These are phyloP conservation scores for Exophiala dermatitidis DNA, from an alignment of 2,329 filamentous ascomycete genomes.

Conservation along the genomic window DNA sequence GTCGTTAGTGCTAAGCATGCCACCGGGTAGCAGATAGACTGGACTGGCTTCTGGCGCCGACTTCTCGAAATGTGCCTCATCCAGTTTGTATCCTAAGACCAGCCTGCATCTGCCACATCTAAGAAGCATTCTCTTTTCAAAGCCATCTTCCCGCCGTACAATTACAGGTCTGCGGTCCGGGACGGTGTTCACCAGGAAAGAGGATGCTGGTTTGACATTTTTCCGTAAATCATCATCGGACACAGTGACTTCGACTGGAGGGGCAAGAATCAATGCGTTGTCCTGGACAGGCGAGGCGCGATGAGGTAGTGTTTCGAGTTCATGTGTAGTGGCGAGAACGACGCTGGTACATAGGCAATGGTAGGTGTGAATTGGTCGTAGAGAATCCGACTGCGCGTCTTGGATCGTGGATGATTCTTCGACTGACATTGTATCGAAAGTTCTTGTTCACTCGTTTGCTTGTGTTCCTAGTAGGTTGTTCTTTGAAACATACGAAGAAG, in stretches of 20 bases:
- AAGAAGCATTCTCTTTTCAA: slow-evolving; percentile 57
- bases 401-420: slow-evolving; percentile 8
- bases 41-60: slow-evolving; percentile 8
- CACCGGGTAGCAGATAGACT: slow-evolving; percentile 55
- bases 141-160: slow-evolving; percentile 54
- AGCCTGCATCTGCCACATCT: slow-evolving; percentile 56
- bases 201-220: slow-evolving; percentile 24
- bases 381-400: not conserved
- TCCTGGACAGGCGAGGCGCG: slow-evolving; percentile 47
- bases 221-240: slow-evolving; percentile 23
- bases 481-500: not conserved
- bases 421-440: not conserved
- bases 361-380: slow-evolving; percentile 34
- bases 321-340: slow-evolving; percentile 53
- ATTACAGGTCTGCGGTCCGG: slow-evolving; percentile 46
- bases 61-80: slow-evolving; percentile 42
- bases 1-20: slow-evolving; percentile 51
- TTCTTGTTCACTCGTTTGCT: not conserved
- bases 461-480: not conserved
- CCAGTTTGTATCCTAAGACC: slow-evolving; percentile 57
- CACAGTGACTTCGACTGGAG: slow-evolving; percentile 32
- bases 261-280: slow-evolving; percentile 51
- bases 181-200: slow-evolving; percentile 44
- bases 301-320: slow-evolving; percentile 46
- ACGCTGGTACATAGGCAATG: slow-evolving; percentile 61